These are phyloP conservation scores for Clarireedia homoeocarpa DNA, from an alignment of 2,329 filamentous ascomycete genomes.

Conservation along the genomic window DNA sequence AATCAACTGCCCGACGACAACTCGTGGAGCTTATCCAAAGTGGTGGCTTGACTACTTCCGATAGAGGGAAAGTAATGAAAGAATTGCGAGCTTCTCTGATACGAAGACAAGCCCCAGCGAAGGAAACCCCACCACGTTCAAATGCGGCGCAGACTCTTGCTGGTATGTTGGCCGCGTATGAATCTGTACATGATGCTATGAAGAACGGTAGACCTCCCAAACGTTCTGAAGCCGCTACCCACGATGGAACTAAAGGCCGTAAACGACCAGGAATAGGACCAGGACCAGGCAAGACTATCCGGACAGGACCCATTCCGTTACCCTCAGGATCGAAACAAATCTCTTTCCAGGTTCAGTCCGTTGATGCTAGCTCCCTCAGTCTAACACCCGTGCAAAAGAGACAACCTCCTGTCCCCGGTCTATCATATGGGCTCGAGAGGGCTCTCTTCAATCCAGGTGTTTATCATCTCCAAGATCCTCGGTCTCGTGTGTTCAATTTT, in stretches of 20 bases:
- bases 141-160: neutral
- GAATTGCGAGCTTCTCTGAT: conserved; percentile 7
- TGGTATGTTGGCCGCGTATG: conserved; percentile 3
- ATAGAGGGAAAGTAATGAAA: conserved; percentile 5
- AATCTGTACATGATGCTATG: conserved; percentile 1
- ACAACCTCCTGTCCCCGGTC: conserved; percentile 25
- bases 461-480: conserved; percentile 82
- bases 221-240: too few relatives aligned
- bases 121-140: neutral
- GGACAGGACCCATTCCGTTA: neutral
- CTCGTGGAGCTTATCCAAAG: conserved; percentile 6
- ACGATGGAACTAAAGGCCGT: neutral
- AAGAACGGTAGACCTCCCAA: neutral
- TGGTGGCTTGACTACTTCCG: conserved; percentile 7
- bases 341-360: conserved; percentile 22
- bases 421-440: conserved; percentile 29
- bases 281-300: neutral
- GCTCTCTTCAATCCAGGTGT: conserved; percentile 95
- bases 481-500: conserved; percentile 89
- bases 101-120: neutral
- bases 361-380: conserved; percentile 21
- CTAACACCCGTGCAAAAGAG: conserved; percentile 23
- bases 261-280: neutral
- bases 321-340: neutral
- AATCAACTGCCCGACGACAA: neutral